These are phyloP conservation scores for Nigrograna mackinnonii DNA, from an alignment of 2,329 filamentous ascomycete species.

Conservation along the genomic window DNA sequence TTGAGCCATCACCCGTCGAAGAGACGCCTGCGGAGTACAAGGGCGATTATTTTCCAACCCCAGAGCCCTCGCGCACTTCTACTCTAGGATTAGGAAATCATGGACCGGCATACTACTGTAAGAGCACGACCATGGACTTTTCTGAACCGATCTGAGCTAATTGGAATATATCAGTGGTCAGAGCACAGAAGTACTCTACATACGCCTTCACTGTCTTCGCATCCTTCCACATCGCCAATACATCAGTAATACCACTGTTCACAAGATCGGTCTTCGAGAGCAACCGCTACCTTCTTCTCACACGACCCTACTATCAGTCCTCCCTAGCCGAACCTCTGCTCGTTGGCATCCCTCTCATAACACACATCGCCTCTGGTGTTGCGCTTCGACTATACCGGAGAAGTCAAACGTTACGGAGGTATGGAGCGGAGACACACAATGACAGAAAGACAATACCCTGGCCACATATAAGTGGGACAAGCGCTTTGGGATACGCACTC, in stretches of 20 bases:
- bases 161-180: slow-evolving; percentile 57
- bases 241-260: slow-evolving; percentile 35
- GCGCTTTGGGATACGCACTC: slow-evolving; percentile 73
- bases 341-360: slow-evolving; percentile 72
- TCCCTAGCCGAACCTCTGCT: slow-evolving; percentile 75
- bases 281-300: slow-evolving; percentile 87
- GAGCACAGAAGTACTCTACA: slow-evolving; percentile 85
- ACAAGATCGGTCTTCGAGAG: slow-evolving; percentile 63
- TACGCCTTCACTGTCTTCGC: slow-evolving; percentile 59
- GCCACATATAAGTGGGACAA: slow-evolving; percentile 73
- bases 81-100: slow-evolving; percentile 66
- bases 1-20: slow-evolving; percentile 83
- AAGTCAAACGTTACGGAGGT: slow-evolving; percentile 70
- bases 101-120: slow-evolving; percentile 76
- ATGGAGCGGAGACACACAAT: slow-evolving; percentile 68
- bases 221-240: slow-evolving; percentile 54
- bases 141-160: not conserved
- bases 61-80: slow-evolving; percentile 35
- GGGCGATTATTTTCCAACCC: slow-evolving; percentile 52
- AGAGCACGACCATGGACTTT: slow-evolving; percentile 34
- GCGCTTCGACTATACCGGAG: slow-evolving; percentile 76
- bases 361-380: slow-evolving; percentile 78
- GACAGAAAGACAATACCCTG: slow-evolving; percentile 60
- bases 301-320: slow-evolving; percentile 90
- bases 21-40: slow-evolving; percentile 54